Conservation (phyloP, 2,329 filamentous ascomycete species). For the Diaporthe vexans region DNA sequence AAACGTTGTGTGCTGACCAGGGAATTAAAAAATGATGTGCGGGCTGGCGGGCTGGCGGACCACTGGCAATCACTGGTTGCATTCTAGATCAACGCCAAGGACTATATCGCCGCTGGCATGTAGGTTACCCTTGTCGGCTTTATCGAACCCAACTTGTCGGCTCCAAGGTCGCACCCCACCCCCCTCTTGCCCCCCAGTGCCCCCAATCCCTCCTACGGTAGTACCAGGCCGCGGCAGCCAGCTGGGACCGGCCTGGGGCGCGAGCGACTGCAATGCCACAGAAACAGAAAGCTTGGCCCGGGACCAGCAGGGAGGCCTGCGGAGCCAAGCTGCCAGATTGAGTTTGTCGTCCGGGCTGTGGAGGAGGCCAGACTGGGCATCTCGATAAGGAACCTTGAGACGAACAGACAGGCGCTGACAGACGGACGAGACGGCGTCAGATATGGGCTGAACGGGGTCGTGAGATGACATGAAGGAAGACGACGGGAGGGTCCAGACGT, state of each 20-base stretch:
- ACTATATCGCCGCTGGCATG: slow-evolving; percentile 28
- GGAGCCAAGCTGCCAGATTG: slow-evolving; percentile 21
- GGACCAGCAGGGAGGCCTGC: slow-evolving; percentile 16
- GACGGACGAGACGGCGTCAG: neutral
- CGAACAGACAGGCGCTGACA: neutral
- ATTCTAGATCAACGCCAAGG: slow-evolving; percentile 31
- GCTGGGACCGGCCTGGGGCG: neutral
- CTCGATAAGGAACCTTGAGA: slow-evolving; percentile 18
- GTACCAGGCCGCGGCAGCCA: too few relatives aligned
- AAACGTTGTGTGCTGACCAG: neutral
- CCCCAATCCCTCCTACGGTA: neutral
- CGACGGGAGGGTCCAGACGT: too few relatives aligned
- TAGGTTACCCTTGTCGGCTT: slow-evolving; percentile 20
- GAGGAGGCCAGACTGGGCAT: slow-evolving; percentile 20
- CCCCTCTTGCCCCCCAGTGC: neutral
- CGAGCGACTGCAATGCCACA: neutral
- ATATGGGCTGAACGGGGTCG: neutral
- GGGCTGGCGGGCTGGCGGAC: neutral
- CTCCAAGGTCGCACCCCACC: slow-evolving; percentile 26
- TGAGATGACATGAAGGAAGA: neutral
- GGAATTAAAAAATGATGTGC: neutral
- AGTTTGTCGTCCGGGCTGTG: slow-evolving; percentile 23
- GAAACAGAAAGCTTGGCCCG: slow-evolving; percentile 34
- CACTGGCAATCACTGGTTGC: neutral
- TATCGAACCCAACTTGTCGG: slow-evolving; percentile 25